A percentile compares a stretch with the other conserved stretches of the same genome.
These are phyloP conservation scores for Colletotrichum sojae DNA, from an alignment of 2,329 filamentous ascomycete genomes.

Conservation along the genomic window DNA sequence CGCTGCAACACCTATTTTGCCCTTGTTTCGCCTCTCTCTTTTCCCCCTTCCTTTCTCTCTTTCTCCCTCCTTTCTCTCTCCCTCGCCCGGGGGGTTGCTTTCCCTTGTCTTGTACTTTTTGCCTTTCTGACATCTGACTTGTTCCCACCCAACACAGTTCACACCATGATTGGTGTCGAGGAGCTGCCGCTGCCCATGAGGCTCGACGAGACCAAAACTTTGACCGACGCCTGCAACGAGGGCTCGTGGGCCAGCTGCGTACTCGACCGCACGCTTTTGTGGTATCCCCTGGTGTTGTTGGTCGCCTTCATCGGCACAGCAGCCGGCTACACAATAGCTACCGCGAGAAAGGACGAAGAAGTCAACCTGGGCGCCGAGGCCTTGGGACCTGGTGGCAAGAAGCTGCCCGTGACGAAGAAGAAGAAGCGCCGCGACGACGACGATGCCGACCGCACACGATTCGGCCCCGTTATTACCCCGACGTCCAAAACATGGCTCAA, in stretches of 20 bases:
- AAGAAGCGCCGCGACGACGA: slow-evolving; percentile 57
- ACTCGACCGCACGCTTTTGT: slow-evolving; percentile 62
- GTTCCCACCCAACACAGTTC: slow-evolving; percentile 29
- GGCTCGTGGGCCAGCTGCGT: slow-evolving; percentile 47
- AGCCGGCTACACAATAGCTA: slow-evolving; percentile 67
- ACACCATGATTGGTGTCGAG: slow-evolving; percentile 54
- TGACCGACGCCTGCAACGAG: slow-evolving; percentile 29
- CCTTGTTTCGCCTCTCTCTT: slow-evolving; percentile 10
- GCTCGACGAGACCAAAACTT: slow-evolving; percentile 19
- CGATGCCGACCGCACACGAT: slow-evolving; percentile 49
- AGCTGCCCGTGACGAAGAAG: slow-evolving; percentile 78
- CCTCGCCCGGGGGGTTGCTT: slow-evolving; percentile 32
- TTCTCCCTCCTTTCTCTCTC: slow-evolving; percentile 22
- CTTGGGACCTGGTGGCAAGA: slow-evolving; percentile 90
- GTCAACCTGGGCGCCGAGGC: slow-evolving; percentile 62
- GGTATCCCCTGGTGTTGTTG: slow-evolving; percentile 68
- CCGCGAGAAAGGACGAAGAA: slow-evolving; percentile 62
- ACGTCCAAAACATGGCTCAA: slow-evolving; percentile 80
- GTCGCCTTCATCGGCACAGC: slow-evolving; percentile 65
- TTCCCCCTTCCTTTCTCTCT: slow-evolving; percentile 18
- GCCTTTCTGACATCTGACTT: slow-evolving; percentile 37
- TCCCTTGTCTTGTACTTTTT: slow-evolving; percentile 33
- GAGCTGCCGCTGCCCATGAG: slow-evolving; percentile 41
- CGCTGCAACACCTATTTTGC: slow-evolving; percentile 13
- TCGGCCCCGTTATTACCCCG: slow-evolving; percentile 60